phyloP scores from a whole-genome alignment of 306 rosid genomes.

The Medicago arabica region DNA sequence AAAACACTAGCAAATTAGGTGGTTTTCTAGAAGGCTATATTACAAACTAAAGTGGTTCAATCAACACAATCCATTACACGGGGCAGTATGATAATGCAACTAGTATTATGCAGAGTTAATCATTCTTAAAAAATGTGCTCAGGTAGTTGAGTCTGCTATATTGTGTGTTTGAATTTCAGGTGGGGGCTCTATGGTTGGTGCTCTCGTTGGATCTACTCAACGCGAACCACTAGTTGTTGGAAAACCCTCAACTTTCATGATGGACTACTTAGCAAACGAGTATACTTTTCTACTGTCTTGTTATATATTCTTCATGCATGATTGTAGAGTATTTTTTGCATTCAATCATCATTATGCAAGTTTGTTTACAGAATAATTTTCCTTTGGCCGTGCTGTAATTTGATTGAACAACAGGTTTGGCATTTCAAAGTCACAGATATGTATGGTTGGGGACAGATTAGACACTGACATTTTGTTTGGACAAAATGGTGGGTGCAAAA shows the following conservation, averaged over 20 bases:
- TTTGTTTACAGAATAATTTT: conserved; percentile 1
- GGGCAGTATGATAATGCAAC: neutral
- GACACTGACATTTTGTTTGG: conserved; percentile 96
- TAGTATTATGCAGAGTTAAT: no score
- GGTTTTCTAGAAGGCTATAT: conserved; percentile 14
- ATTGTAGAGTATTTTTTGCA: neutral
- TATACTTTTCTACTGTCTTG: conserved; percentile 43
- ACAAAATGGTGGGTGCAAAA: conserved; percentile 97
- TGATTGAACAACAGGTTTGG: conserved; percentile 69
- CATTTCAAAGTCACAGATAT: conserved; percentile 86
- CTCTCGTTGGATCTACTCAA: conserved; percentile 86
- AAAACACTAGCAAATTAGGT: neutral
- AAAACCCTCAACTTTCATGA: conserved; percentile 98
- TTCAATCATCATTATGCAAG: neutral
- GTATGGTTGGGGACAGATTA: conserved; percentile 98
- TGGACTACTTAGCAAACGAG: conserved; percentile 91
- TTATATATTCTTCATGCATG: conserved; percentile 28
- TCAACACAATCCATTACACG: conserved; percentile 2
- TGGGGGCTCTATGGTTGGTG: conserved; percentile 98
- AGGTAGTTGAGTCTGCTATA: neutral
- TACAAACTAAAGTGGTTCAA: conserved; percentile 7
- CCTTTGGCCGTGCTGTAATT: conserved; percentile 29
- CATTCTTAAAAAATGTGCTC: neutral
- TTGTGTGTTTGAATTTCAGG: conserved; percentile 60
- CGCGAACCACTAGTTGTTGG: conserved; percentile 97